Base-by-base conservation (phyloP, 169 alveolate species). In the Cryptosporidium parvum region DNA sequence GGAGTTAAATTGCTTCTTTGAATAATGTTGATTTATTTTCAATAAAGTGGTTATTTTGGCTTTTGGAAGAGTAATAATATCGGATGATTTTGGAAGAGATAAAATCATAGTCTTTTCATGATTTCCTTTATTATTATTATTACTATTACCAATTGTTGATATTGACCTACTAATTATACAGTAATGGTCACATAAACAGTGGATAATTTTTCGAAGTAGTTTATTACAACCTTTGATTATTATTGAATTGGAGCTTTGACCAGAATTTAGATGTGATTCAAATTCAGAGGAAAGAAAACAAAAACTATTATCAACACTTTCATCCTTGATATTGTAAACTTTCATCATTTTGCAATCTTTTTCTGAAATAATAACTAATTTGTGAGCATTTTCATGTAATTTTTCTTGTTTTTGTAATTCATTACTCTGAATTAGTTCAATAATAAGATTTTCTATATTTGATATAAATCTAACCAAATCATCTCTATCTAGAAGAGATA, bases 201-300 rank as follows among this genome's bases (percentile, higher is more conserved):
- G 84, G 42, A 70, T 45, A 16, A 70, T 26, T n/a, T 70, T 70
- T 45, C 84, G 29, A 44, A 70, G 65, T 44, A 70, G 42, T n/a
- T 70, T 70, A 44, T 70, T 70, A 70, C 84, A 70, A 6, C 65
- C 65, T 14, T 70, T 62, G 6, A 70, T 44, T 3, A 70, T 18
- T 21, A 70, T 10, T 45, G 26, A 16, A 16, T n/a, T 33, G 4
- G 51, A 33, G 3, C 53, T 8, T 29, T 65, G 44, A 39, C 31
- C 5, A 33, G 72, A 65, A 39, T 35, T 37, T 7, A 65, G 51
- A 3, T 31, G 26, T 10, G 33, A 37, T 37, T 18, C 26, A 65
- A 33, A 37, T 16, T 65, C 72, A 31, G 53, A 37, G 26, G 52
- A 65, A 29, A 26, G 33, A 31, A 5, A 21, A 26, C 3, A 21